A percentile compares a stretch with the other conserved stretches of the same genome.
Conservation (phyloP, 306 rosid genomes). For the Urtica urens region DNA sequence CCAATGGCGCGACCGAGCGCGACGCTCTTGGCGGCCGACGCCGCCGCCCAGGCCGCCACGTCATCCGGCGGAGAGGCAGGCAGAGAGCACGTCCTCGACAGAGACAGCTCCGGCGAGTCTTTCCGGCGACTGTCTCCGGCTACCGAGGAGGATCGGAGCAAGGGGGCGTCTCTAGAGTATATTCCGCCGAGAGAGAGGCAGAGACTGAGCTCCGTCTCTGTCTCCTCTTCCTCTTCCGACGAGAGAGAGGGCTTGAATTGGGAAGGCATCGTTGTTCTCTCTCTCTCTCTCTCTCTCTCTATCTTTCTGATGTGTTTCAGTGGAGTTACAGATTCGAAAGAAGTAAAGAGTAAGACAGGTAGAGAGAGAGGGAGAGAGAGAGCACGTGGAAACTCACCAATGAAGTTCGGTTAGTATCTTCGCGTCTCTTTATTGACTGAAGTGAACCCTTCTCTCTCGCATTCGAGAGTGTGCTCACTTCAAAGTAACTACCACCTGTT, state of each 20-base stretch:
- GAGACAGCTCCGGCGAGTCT: slow-evolving; percentile 13
- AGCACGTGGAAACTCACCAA: background rate
- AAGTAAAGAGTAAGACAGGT: no score
- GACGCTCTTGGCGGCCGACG: slow-evolving; percentile 19
- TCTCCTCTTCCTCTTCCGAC: background rate
- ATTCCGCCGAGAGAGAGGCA: slow-evolving; percentile 29
- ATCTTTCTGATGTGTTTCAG: background rate
- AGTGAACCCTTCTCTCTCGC: no score
- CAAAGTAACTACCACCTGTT: background rate
- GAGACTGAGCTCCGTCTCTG: slow-evolving; percentile 26
- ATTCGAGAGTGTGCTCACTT: no score
- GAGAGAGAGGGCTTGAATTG: background rate
- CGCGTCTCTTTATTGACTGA: no score
- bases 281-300: slow-evolving; percentile 1
- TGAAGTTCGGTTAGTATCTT: background rate
- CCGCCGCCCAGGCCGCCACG: slow-evolving; percentile 18
- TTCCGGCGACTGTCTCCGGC: slow-evolving; percentile 8
- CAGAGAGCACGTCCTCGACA: slow-evolving; percentile 23
- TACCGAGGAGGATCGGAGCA: slow-evolving; percentile 17
- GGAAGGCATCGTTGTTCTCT: background rate
- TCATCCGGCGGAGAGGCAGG: slow-evolving; percentile 15
- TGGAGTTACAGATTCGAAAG: background rate
- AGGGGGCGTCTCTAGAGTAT: slow-evolving; percentile 1
- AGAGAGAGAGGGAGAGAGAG: background rate
- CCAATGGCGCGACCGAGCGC: slow-evolving; percentile 15